Base-by-base conservation (phyloP, 768 basidiomycete genomes). In the Chalciporus chontae region DNA sequence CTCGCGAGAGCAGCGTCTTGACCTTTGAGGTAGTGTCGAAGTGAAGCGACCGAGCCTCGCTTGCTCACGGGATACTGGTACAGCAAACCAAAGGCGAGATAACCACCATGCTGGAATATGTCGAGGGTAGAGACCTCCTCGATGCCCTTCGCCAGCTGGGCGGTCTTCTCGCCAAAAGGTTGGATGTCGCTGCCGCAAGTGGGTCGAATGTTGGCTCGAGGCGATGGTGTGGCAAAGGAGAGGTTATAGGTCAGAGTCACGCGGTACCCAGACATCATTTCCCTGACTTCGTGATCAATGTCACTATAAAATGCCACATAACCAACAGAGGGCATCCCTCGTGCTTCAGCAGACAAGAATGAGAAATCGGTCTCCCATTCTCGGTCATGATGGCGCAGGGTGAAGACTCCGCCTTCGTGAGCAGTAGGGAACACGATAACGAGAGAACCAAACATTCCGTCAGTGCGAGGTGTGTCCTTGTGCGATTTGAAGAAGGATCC, bases 401-500 rank as follows among this genome's bases (percentile, higher is more conserved):
- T 38, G 19, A 77, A 66, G 8, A 61, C 57, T 2, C 78, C 79
- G 2, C 78, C 78, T 45, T 73, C 63, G 53, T 80, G 73, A 0
- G 57, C 31, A 0, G 73, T 72, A 13, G 77, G 78, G 41, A 77
- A 71, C 14, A 74, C 67, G 26, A 79, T 53, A 6, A 79, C 71
- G 5, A 81, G 71, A 2, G 78, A 78, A 4, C 74, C 79, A 43
- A 80, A 73, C 73, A 78, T 77, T 18, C 56, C 54, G 4, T 66
- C 64, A 11, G 64, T 56, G 8, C 72, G 71, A 8, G 75, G 75
- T 0, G 77, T 77, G 50, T 79, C 79, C 32, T 71, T 68, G 52
- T 78, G 78, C 0, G 72, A 32, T 55, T 76, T 77, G 68, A 80
- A 79, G 57, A 77, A 78, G 0, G 70, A 69, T 15, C 68, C 78